Conservation (phyloP, 441 rosid genomes). For the Erodium texanum region DNA sequence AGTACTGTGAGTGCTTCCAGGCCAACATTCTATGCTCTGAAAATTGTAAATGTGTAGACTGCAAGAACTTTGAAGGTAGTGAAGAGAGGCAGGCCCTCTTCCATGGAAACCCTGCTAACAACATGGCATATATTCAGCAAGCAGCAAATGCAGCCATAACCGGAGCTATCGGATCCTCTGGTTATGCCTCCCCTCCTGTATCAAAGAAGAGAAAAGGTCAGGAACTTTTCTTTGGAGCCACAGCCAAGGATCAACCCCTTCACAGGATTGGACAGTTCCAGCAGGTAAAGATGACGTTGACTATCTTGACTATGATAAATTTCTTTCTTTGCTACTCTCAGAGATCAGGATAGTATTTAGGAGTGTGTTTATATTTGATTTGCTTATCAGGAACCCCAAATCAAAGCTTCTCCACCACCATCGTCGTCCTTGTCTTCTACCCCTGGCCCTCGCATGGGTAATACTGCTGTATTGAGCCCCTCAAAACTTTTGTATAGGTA, state of each 20-base stretch:
- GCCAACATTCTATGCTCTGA: conserved; percentile 35
- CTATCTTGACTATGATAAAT: not conserved
- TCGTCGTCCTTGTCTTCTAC: conserved; percentile 39
- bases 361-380: conserved; percentile 10
- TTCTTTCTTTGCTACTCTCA: not conserved
- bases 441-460: conserved; percentile 48
- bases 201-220: conserved; percentile 78
- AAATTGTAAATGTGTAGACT: conserved; percentile 2
- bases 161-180: conserved; percentile 72
- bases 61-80: conserved; percentile 69
- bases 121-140: conserved; percentile 45
- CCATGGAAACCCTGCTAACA: conserved; percentile 2
- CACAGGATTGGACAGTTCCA: conserved; percentile 57
- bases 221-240: conserved; percentile 55
- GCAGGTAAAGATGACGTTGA: conserved; percentile 41
- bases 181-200: conserved; percentile 62
- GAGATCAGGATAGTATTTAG: conserved; percentile 6
- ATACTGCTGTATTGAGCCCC: conserved; percentile 34
- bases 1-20: conserved; percentile 94
- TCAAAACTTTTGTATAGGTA: conserved; percentile 86
- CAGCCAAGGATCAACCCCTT: conserved; percentile 51
- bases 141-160: conserved; percentile 88
- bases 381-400: conserved; percentile 46
- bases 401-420: conserved; percentile 43
- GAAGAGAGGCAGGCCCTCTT: conserved; percentile 16